Percentiles rank a stretch among this genome's conserved stretches.
These are phyloP conservation scores for Phytophthora macrochlamydospora DNA, from an alignment of 352 stramenopile species.

Conservation along the genomic window DNA sequence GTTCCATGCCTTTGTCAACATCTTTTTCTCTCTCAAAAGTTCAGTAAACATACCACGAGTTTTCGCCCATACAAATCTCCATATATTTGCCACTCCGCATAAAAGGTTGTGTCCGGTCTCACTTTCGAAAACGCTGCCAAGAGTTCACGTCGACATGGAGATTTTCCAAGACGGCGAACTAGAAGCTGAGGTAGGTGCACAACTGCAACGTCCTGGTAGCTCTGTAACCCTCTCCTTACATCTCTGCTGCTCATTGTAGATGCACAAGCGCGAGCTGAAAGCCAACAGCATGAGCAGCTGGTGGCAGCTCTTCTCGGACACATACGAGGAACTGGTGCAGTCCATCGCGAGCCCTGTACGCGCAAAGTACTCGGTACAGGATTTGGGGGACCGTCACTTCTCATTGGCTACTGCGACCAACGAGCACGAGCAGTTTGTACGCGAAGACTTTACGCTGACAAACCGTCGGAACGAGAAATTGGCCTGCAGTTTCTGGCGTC, in stretches of 20 bases:
- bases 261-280: slow-evolving; percentile 62
- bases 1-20: not conserved
- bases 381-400: slow-evolving; percentile 50
- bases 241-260: slow-evolving; percentile 30
- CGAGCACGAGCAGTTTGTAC: slow-evolving; percentile 32
- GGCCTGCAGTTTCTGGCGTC: slow-evolving; percentile 77
- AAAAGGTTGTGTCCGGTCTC: not conserved
- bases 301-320: slow-evolving; percentile 76
- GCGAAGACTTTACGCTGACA: slow-evolving; percentile 64
- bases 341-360: slow-evolving; percentile 70
- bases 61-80: slow-evolving; percentile 3
- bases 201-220: too few species aligned
- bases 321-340: slow-evolving; percentile 78
- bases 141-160: slow-evolving; percentile 49
- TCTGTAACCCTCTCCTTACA: slow-evolving; percentile 5
- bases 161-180: slow-evolving; percentile 85
- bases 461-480: slow-evolving; percentile 61
- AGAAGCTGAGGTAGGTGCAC: slow-evolving; percentile 62
- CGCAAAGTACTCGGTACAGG: slow-evolving; percentile 55
- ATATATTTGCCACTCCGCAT: not conserved
- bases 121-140: slow-evolving; percentile 8
- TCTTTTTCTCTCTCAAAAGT: not conserved
- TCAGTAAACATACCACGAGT: not conserved
- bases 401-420: slow-evolving; percentile 7
- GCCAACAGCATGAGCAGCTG: slow-evolving; percentile 57